phyloP scores from a whole-genome alignment of 345 rosid species.

The Aquilaria sinensis region DNA sequence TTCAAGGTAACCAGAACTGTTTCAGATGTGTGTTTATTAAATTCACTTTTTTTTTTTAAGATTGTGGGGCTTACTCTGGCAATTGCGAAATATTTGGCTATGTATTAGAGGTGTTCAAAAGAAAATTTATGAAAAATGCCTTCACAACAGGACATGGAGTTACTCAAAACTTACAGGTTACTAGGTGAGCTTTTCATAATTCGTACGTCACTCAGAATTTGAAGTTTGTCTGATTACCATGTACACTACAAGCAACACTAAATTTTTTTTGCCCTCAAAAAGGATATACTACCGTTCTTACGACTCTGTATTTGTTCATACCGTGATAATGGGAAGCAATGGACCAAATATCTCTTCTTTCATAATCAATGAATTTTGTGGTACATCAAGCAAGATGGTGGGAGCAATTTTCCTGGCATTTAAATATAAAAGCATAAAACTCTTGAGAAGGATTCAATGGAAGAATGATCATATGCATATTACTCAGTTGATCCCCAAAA shows the following conservation, averaged over 20 bases:
- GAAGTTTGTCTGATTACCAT: too few species aligned
- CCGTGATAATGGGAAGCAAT: slow-evolving; percentile 76
- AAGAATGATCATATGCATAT: neutral
- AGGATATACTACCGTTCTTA: too few species aligned
- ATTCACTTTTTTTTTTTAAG: neutral
- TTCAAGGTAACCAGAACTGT: too few species aligned
- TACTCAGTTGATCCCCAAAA: slow-evolving; percentile 1
- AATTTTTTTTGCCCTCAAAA: too few species aligned
- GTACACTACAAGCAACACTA: too few species aligned
- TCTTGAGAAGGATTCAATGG: neutral
- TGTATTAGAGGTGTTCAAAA: neutral
- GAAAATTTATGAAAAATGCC: too few species aligned
- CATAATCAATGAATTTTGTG: slow-evolving; percentile 73
- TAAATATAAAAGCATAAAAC: slow-evolving; percentile 5
- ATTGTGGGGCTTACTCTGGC: neutral
- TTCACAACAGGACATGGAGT: too few species aligned
- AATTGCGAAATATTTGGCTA: neutral
- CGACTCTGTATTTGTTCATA: slow-evolving; percentile 19
- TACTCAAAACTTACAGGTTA: too few species aligned
- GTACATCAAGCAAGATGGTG: slow-evolving; percentile 82
- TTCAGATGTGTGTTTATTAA: neutral
- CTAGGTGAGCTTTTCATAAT: too few species aligned
- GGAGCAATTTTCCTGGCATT: slow-evolving; percentile 71
- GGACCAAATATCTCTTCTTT: slow-evolving; percentile 96
- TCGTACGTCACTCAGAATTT: too few species aligned